Conservation (phyloP, 352 stramenopile genomes). For the Phytophthora syringae region DNA sequence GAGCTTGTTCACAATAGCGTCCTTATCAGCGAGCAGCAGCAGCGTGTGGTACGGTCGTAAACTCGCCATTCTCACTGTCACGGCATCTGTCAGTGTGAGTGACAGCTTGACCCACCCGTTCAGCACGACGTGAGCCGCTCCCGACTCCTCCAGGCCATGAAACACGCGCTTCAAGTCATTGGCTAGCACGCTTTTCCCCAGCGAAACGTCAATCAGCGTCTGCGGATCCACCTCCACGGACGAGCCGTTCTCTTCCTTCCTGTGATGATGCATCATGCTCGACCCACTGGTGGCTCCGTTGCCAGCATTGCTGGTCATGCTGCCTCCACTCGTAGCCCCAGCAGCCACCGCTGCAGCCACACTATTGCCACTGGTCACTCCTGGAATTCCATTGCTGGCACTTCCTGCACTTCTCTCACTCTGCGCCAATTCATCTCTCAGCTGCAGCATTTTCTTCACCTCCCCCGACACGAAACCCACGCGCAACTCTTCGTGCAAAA, state of each 20-base stretch:
- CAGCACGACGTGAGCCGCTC: conserved; percentile 78
- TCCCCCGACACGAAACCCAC: conserved; percentile 82
- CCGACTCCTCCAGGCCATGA: conserved; percentile 79
- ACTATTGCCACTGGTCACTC: conserved; percentile 35
- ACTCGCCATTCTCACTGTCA: conserved; percentile 60
- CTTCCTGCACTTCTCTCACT: conserved; percentile 52
- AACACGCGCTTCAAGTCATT: conserved; percentile 89
- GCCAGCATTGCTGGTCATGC: conserved; percentile 29
- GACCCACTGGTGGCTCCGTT: conserved; percentile 21
- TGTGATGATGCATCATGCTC: conserved; percentile 33
- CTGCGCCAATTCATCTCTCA: conserved; percentile 81
- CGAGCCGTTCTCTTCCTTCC: conserved; percentile 41
- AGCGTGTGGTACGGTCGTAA: conserved; percentile 88
- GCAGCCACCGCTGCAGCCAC: conserved; percentile 34
- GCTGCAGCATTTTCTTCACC: conserved; percentile 77
- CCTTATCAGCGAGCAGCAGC: conserved; percentile 71
- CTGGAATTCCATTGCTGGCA: conserved; percentile 19
- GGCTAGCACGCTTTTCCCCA: conserved; percentile 78
- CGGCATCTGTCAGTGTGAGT: conserved; percentile 76
- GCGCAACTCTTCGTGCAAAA: conserved; percentile 85
- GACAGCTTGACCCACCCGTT: conserved; percentile 91
- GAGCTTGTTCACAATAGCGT: conserved; percentile 64
- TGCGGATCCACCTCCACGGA: conserved; percentile 75
- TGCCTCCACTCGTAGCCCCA: conserved; percentile 32
- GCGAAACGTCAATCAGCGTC: conserved; percentile 83